These are phyloP conservation scores for Russula dissimulans DNA, from an alignment of 768 basidiomycete species.

Conservation along the genomic window DNA sequence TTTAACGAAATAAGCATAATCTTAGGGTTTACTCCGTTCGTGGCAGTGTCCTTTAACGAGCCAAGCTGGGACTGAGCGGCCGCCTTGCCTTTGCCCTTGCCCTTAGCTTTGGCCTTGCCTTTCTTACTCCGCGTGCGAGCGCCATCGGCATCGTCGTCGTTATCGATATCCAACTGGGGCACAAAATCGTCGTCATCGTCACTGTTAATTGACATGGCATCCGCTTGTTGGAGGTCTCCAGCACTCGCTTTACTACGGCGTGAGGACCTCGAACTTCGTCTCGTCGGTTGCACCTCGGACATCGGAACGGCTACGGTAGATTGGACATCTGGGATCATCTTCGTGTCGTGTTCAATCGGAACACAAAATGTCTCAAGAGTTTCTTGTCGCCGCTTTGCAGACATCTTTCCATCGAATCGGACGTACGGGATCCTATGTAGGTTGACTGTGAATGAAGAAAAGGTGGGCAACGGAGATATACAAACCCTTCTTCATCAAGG, in stretches of 20 bases:
- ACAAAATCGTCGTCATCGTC: constrained; percentile 31
- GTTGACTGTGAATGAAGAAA: not conserved
- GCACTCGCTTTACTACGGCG: not conserved
- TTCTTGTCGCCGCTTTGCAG: constrained; percentile 70
- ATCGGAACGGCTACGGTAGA: constrained; percentile 1
- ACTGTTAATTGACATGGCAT: not conserved
- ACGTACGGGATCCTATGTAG: constrained; percentile 56
- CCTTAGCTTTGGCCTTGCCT: constrained; percentile 20
- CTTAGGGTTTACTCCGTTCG: constrained; percentile 43
- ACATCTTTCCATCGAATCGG: constrained; percentile 81
- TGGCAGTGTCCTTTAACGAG: not conserved
- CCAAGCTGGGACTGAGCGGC: constrained; percentile 4
- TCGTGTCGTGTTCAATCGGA: constrained; percentile 38
- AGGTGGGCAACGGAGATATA: not conserved
- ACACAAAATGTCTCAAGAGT: constrained; percentile 64
- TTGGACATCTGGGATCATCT: constrained; percentile 1
- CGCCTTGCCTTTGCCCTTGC: constrained; percentile 21
- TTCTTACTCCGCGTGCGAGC: constrained; percentile 18
- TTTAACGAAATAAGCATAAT: constrained; percentile 87
- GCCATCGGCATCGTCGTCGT: not conserved
- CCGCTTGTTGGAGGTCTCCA: constrained; percentile 9
- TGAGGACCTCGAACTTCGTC: constrained; percentile 1
- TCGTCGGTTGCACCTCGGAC: constrained; percentile 15
- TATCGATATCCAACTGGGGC: constrained; percentile 21
- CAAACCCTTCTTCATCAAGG: constrained; percentile 56